Percentiles rank a stretch among this genome's conserved stretches.
Evolutionary conservation across 2,329 filamentous ascomycete genomes (phyloP).

Genomic region (Ophiocordyceps sinensis): DNA sequence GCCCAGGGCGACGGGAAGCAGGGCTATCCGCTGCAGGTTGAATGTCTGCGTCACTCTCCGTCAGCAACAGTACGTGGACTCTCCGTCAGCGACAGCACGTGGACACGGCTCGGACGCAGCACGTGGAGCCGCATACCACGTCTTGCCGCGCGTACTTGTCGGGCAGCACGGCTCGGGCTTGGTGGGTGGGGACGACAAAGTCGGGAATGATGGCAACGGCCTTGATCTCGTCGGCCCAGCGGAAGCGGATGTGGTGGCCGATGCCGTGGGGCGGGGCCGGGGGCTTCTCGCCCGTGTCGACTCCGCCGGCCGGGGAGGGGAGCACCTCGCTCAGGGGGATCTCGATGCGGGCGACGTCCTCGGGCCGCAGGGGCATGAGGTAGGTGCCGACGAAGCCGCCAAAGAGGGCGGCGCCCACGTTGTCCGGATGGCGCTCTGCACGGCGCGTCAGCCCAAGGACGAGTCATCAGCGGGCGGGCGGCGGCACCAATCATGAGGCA

Average conservation of each 20-base stretch:
- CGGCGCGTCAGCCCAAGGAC: neutral
- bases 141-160: conserved; percentile 65
- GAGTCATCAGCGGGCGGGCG: neutral
- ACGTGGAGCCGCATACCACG: conserved; percentile 46
- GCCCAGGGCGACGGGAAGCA: conserved; percentile 79
- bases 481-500: conserved; percentile 79
- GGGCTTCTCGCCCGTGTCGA: conserved; percentile 76
- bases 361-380: conserved; percentile 77
- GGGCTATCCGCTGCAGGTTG: conserved; percentile 86
- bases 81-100: neutral
- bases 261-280: conserved; percentile 85
- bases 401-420: conserved; percentile 87
- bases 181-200: conserved; percentile 90
- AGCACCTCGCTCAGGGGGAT: conserved; percentile 91
- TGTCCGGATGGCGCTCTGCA: conserved; percentile 74
- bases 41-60: conserved; percentile 41
- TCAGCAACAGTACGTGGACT: neutral
- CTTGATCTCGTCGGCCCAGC: conserved; percentile 90
- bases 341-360: conserved; percentile 80
- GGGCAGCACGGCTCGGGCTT: conserved; percentile 75
- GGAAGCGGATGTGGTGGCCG: conserved; percentile 91
- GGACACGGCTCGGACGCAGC: neutral
- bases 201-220: conserved; percentile 91
- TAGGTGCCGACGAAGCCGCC: conserved; percentile 96
- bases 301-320: conserved; percentile 75